A percentile compares a stretch with the other conserved stretches of the same genome.
These are phyloP conservation scores for Lithocarpus polystachyus DNA, from an alignment of 306 rosid genomes.

Conservation along the genomic window DNA sequence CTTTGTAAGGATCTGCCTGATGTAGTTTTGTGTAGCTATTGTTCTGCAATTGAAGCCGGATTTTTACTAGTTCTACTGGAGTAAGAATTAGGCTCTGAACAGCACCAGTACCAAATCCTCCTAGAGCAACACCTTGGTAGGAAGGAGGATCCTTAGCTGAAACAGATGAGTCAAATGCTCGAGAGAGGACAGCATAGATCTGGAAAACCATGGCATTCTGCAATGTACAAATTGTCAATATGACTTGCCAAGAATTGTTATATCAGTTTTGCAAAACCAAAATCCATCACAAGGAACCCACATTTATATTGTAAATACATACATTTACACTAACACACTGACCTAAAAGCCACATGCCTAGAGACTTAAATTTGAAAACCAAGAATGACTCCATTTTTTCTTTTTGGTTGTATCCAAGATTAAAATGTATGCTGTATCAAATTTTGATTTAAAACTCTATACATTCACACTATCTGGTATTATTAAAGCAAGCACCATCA, in stretches of 20 bases:
- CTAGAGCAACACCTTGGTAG: conserved; percentile 64
- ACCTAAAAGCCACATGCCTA: too few relatives aligned
- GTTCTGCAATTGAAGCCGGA: conserved; percentile 66
- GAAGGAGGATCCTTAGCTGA: conserved; percentile 62
- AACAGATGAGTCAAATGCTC: conserved; percentile 45
- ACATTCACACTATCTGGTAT: too few relatives aligned
- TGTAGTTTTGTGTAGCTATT: background rate
- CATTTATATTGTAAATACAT: background rate
- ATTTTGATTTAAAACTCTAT: too few relatives aligned
- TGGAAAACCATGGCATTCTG: conserved; percentile 91
- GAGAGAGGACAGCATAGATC: conserved; percentile 62
- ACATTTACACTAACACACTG: background rate
- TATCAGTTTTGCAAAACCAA: background rate
- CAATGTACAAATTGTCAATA: conserved; percentile 8
- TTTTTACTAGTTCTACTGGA: conserved; percentile 73
- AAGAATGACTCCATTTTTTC: background rate
- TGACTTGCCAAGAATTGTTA: background rate
- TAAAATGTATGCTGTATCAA: too few relatives aligned
- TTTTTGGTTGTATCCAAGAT: background rate
- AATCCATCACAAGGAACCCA: background rate
- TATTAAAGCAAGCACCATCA: too few relatives aligned
- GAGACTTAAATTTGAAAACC: too few relatives aligned
- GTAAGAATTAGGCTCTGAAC: conserved; percentile 60
- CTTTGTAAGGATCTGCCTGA: conserved; percentile 27
- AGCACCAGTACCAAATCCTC: conserved; percentile 74